These are phyloP conservation scores for Xylaria bambusicola DNA, from an alignment of 495 filamentous ascomycete species.

Conservation along the genomic window DNA sequence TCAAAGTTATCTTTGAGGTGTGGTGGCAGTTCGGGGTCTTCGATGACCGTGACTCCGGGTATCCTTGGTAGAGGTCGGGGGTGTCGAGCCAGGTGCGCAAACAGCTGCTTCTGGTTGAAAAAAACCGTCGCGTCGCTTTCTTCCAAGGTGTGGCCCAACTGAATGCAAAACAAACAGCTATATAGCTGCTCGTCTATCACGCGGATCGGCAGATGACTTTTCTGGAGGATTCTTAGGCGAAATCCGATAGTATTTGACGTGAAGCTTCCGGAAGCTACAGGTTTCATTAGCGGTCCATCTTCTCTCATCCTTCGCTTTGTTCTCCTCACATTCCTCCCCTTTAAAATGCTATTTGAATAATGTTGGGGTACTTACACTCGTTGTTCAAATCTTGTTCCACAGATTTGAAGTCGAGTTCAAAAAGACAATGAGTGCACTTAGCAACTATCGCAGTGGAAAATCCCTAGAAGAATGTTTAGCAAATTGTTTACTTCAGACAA, in stretches of 20 bases:
- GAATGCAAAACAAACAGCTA: constrained; percentile 45
- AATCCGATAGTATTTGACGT: constrained; percentile 37
- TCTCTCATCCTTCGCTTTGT: not conserved
- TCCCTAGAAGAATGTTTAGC: constrained; percentile 21
- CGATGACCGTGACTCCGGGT: constrained; percentile 41
- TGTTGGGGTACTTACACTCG: constrained; percentile 27
- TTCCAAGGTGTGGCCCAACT: constrained; percentile 35
- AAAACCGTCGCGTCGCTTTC: constrained; percentile 48
- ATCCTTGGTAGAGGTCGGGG: constrained; percentile 43
- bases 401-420: constrained; percentile 40
- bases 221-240: constrained; percentile 44
- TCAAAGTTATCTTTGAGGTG: constrained; percentile 45
- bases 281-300: constrained; percentile 20
- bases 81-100: constrained; percentile 44
- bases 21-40: constrained; percentile 25
- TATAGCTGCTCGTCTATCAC: constrained; percentile 42
- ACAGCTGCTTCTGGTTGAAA: constrained; percentile 40
- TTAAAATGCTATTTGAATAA: not conserved
- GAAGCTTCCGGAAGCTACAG: constrained; percentile 34
- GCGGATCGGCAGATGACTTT: constrained; percentile 41
- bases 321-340: not conserved
- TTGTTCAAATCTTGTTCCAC: constrained; percentile 42
- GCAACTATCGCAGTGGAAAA: constrained; percentile 35
- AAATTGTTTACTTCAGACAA: not conserved
- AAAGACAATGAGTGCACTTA: constrained; percentile 44